Evolutionary conservation across 139 green algal genomes (phyloP), one percentile per base, ranked within the genome.

Genomic region (Chlorella sp.): DNA sequence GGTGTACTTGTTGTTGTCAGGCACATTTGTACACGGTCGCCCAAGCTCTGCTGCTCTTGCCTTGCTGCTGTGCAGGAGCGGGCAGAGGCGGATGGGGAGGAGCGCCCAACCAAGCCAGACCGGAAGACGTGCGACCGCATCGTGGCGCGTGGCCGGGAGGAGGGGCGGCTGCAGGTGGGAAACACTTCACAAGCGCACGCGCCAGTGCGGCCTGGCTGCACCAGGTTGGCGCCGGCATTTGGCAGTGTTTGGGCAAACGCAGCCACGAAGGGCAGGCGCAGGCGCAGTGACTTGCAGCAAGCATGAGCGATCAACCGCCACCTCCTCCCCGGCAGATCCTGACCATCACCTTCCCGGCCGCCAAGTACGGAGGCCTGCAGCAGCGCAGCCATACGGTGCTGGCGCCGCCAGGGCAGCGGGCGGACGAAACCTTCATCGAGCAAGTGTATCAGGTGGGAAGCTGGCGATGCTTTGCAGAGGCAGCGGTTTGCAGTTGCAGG

Each of bases 61-160:
- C 11, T 11, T 55, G 11, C 11, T 7, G 44, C 26, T 55, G 1
- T 76, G 68, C 68, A 85, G 69, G 68, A 80, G 3, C 36, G 28
- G 6, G 64, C 30, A 2, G 47, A 56, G 44, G 41, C 64, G 44
- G 79, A 63, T 13, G 73, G 51, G 1, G 36, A 47, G 15, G 5
- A 34, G 20, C 30, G 7, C 3, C 55, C 38, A 12, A 60, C 51
- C 17, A 32, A 25, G 67, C 78, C 78, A 7, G 85, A 89, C 60
- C 73, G 78, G 38, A 89, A 89, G 55, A 80, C 72, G 13, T 72
- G 56, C 65, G 36, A 75, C 38, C 65, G 85, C 36, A 15, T 86
- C 17, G 20, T 86, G 20, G 28, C 76, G 7, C 36, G 55, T 4
- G 85, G 78, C 6, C 28, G 39, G 62, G 4, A 30, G 62, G 12